Conservation (phyloP, 805 yeast species). For the Candida schatavii region DNA sequence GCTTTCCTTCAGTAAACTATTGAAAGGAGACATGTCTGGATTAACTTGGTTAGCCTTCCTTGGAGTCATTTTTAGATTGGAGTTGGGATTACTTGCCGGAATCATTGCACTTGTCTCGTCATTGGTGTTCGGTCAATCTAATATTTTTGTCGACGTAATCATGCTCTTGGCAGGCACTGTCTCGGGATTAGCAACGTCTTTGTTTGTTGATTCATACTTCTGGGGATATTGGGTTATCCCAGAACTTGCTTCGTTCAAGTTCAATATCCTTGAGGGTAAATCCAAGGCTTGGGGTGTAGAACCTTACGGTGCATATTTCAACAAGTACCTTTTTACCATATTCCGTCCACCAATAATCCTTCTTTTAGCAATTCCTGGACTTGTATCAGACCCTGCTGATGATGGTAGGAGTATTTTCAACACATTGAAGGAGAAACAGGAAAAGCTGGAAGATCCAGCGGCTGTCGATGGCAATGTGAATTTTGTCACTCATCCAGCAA, state of each 20-base stretch:
- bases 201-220: constrained; percentile 66
- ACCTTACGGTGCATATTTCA: constrained; percentile 69
- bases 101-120: constrained; percentile 48
- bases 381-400: constrained; percentile 44
- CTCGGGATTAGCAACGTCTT: constrained; percentile 48
- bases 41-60: constrained; percentile 57
- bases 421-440: constrained; percentile 11
- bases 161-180: constrained; percentile 48
- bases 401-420: constrained; percentile 34
- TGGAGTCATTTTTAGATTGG: constrained; percentile 71
- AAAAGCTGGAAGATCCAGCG: constrained; percentile 1
- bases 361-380: constrained; percentile 30
- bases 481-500: constrained; percentile 28
- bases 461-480: constrained; percentile 10
- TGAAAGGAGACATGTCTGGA: constrained; percentile 47
- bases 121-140: constrained; percentile 44
- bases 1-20: constrained; percentile 47
- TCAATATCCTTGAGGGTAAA: constrained; percentile 74
- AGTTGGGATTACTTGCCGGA: constrained; percentile 53
- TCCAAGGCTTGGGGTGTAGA: constrained; percentile 82
- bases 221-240: constrained; percentile 70
- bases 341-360: constrained; percentile 47
- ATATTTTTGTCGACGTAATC: constrained; percentile 33
- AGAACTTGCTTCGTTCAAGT: constrained; percentile 68
- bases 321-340: constrained; percentile 39